Evolutionary conservation across 2,329 filamentous ascomycete genomes (phyloP), one percentile per base, ranked within the genome.

Genomic region (Talaromyces sp.): DNA sequence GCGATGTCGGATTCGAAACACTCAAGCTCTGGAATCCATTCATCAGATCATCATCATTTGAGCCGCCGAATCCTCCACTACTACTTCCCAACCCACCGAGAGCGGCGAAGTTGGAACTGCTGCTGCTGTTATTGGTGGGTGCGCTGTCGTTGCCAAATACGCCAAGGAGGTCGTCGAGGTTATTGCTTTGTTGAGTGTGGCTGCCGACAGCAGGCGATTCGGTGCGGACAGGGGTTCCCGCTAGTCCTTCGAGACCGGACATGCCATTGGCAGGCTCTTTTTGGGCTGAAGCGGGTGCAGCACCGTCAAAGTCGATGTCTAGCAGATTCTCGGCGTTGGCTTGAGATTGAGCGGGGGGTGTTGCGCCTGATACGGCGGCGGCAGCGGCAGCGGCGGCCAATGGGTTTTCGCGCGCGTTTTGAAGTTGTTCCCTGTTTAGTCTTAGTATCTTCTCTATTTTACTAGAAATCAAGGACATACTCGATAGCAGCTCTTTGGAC

Each of bases 401-500:
- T 1, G 95, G 94, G 76, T 98, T 97, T 72, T 98, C 95, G 68
- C 89, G 90, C 0, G 92, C 91, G 72, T 97, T 92, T 79, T 98
- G 89, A 69, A 91, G 87, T 82, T 97, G 93, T 81, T 99, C 95
- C 77, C 83, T 85, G 11, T 37, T 37, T 8, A 31, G 27, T 31
- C 27, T 31, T 31, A 31, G 27, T 31, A 31, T 31, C 27, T 5
- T 31, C 27, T 31, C 27, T 31, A 6, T 31, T 6, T 31, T 7
- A 31, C 27, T 31, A 31, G 27, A 31, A 31, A 31, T 31, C 27
- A 31, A 31, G 27, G 6, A 37, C 83, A 64, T 80, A 85, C 82
- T 97, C 93, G 75, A 99, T 97, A 67, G 95, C 95, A 60, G 94
- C 94, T 70, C 90, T 90, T 79, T 98, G 95, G 73, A 99, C 92